Evolutionary conservation across 495 filamentous ascomycete species (phyloP).

Genomic region (Parmelia sp.): DNA sequence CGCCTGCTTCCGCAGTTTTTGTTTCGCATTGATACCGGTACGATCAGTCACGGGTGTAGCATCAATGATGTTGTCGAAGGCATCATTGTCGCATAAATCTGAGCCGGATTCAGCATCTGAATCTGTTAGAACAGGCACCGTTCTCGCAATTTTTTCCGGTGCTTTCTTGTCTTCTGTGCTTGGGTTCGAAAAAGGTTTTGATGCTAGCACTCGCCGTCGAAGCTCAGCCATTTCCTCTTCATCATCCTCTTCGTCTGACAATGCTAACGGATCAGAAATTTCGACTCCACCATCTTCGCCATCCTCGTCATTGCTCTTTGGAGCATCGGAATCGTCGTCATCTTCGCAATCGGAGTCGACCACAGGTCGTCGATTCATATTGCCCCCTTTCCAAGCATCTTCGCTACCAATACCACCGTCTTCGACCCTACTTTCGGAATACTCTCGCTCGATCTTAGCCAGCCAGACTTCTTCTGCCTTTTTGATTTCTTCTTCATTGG

Average conservation of each 20-base stretch:
- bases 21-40: conserved; percentile 61
- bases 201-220: conserved; percentile 71
- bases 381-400: conserved; percentile 80
- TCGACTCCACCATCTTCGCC: conserved; percentile 42
- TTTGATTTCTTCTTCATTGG: conserved; percentile 81
- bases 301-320: conserved; percentile 44
- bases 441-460: conserved; percentile 81
- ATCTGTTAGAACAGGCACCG: conserved; percentile 40
- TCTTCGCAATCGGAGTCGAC: conserved; percentile 47
- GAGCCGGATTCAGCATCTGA: conserved; percentile 69
- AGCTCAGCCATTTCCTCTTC: conserved; percentile 90
- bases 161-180: conserved; percentile 44
- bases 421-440: conserved; percentile 67
- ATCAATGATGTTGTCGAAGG: conserved; percentile 86
- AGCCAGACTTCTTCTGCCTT: conserved; percentile 80
- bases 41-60: conserved; percentile 81
- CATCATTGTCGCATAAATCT: conserved; percentile 60
- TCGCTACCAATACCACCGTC: conserved; percentile 48
- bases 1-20: conserved; percentile 36
- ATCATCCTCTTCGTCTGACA: conserved; percentile 74
- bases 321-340: conserved; percentile 42
- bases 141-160: conserved; percentile 52
- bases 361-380: conserved; percentile 61
- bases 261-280: conserved; percentile 60
- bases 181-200: conserved; percentile 75